Evolutionary conservation across 345 rosid genomes (phyloP).

Genomic region (Schrenkiella parvula): DNA sequence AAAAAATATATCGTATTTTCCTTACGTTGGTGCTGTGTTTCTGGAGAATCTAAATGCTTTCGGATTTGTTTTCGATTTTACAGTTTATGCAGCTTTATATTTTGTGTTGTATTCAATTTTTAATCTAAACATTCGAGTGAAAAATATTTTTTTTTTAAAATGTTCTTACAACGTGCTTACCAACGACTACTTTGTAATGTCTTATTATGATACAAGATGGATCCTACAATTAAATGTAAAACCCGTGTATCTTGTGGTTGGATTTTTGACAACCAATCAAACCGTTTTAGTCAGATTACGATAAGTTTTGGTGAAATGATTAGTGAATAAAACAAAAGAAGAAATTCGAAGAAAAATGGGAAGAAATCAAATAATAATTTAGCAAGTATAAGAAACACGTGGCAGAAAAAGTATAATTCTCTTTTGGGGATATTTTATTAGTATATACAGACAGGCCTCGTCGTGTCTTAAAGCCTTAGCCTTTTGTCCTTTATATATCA

Average conservation of each 20-base stretch:
- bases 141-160: too few species aligned
- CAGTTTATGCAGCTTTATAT: too few species aligned
- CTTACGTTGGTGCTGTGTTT: too few species aligned
- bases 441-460: slow-evolving; percentile 26
- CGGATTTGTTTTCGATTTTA: too few species aligned
- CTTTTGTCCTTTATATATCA: slow-evolving; percentile 20
- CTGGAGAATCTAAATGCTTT: too few species aligned
- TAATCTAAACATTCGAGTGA: too few species aligned
- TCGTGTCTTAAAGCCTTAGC: slow-evolving; percentile 27
- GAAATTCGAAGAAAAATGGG: too few species aligned
- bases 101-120: too few species aligned
- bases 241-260: background rate
- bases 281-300: background rate
- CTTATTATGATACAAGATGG: background rate
- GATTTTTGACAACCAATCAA: background rate
- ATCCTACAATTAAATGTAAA: background rate
- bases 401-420: slow-evolving; percentile 9
- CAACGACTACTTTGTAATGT: background rate
- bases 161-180: background rate
- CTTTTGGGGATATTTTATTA: background rate
- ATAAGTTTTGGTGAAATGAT: background rate
- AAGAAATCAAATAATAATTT: background rate
- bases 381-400: background rate
- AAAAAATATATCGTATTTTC: too few species aligned
- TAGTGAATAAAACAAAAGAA: background rate